phyloP scores from a whole-genome alignment of 495 filamentous ascomycete species.

The Hyphodiscus hymeniophilus region DNA sequence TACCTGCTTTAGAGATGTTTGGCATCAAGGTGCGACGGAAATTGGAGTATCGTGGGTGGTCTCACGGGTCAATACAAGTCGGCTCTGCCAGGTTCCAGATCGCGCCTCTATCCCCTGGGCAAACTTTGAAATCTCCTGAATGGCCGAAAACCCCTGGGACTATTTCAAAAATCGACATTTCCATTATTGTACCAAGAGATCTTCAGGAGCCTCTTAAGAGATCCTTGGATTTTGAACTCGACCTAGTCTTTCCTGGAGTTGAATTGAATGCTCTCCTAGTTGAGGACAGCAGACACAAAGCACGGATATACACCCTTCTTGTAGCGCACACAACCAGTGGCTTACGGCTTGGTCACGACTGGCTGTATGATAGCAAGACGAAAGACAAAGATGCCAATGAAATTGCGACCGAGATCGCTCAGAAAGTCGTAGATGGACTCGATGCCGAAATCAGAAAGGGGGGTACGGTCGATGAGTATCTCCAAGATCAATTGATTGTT shows the following conservation, averaged over 20 bases:
- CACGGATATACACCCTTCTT: conserved; percentile 62
- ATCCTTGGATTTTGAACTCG: conserved; percentile 29
- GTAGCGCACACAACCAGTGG: conserved; percentile 58
- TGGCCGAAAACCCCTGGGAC: conserved; percentile 33
- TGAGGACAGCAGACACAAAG: conserved; percentile 52
- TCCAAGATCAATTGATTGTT: conserved; percentile 74
- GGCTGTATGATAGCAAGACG: conserved; percentile 43
- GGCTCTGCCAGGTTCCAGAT: conserved; percentile 55
- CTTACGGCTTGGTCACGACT: conserved; percentile 59
- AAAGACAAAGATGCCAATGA: conserved; percentile 22
- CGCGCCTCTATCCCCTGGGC: conserved; percentile 37
- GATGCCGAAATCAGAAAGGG: conserved; percentile 45
- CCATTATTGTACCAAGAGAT: conserved; percentile 40
- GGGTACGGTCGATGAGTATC: conserved; percentile 57
- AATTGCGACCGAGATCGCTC: conserved; percentile 31
- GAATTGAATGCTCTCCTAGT: conserved; percentile 38
- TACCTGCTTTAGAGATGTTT: conserved; percentile 56
- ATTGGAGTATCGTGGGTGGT: conserved; percentile 61
- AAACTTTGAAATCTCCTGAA: conserved; percentile 36
- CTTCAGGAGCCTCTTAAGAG: conserved; percentile 34
- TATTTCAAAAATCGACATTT: conserved; percentile 51
- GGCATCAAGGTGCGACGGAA: conserved; percentile 49
- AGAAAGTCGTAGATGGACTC: conserved; percentile 48
- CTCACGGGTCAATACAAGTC: conserved; percentile 41
- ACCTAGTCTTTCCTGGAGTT: conserved; percentile 32